phyloP scores from a whole-genome alignment of 345 rosid genomes.

The Cochlearia excelsa region DNA sequence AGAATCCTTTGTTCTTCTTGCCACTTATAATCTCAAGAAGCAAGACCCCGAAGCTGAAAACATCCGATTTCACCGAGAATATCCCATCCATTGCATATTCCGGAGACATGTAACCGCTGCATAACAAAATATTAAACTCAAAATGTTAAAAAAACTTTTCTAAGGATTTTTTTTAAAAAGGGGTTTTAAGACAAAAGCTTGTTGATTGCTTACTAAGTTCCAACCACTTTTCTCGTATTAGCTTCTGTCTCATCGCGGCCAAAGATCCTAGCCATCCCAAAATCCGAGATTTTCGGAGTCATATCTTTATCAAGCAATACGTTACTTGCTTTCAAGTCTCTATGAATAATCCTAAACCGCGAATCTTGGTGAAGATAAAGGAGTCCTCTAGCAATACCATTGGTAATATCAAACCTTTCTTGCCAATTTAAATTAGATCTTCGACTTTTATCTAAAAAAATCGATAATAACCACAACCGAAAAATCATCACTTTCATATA shows the following conservation, averaged over 20 bases:
- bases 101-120: slow-evolving; percentile 81
- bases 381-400: slow-evolving; percentile 76
- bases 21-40: slow-evolving; percentile 64
- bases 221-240: slow-evolving; percentile 58
- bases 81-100: slow-evolving; percentile 81
- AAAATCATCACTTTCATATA: too few species aligned
- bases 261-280: slow-evolving; percentile 86
- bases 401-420: slow-evolving; percentile 53
- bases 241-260: slow-evolving; percentile 68
- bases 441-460: slow-evolving; percentile 43
- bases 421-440: slow-evolving; percentile 54
- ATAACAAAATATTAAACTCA: not conserved
- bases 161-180: not conserved
- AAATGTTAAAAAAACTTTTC: not conserved
- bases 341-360: slow-evolving; percentile 69
- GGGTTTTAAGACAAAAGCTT: not conserved
- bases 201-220: slow-evolving; percentile 64
- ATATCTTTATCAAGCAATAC: slow-evolving; percentile 59
- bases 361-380: slow-evolving; percentile 83
- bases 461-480: not conserved
- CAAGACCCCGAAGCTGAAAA: slow-evolving; percentile 74
- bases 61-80: slow-evolving; percentile 68
- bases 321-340: slow-evolving; percentile 83
- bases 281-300: slow-evolving; percentile 76
- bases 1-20: slow-evolving; percentile 65